Conservation (phyloP, 495 filamentous ascomycete genomes). For the Ascodesmis nigricans region DNA sequence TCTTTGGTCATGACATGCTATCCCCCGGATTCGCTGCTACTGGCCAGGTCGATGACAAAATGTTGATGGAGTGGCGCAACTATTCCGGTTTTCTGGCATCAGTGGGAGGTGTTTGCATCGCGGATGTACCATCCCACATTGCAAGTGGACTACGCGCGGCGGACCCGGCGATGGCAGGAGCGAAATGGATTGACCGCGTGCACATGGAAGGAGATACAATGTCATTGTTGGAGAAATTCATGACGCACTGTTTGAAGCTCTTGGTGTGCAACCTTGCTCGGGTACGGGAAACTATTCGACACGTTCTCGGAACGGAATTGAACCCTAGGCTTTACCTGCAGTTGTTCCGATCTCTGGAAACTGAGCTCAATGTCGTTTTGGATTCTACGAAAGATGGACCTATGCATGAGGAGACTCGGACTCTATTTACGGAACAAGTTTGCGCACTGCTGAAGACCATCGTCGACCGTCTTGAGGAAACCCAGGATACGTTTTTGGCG, state of each 20-base stretch:
- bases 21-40: constrained; percentile 22
- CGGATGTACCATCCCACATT: constrained; percentile 27
- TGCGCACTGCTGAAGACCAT: constrained; percentile 37
- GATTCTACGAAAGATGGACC: constrained; percentile 23
- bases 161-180: constrained; percentile 32
- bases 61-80: constrained; percentile 41
- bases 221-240: constrained; percentile 34
- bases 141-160: constrained; percentile 24
- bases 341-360: constrained; percentile 37
- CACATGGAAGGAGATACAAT: constrained; percentile 35
- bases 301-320: constrained; percentile 38
- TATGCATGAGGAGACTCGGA: constrained; percentile 29
- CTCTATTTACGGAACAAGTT: constrained; percentile 42
- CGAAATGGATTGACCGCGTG: constrained; percentile 40
- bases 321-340: constrained; percentile 35
- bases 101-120: constrained; percentile 42
- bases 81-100: constrained; percentile 44
- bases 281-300: constrained; percentile 39
- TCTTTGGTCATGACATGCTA: constrained; percentile 36
- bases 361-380: constrained; percentile 32
- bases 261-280: constrained; percentile 38
- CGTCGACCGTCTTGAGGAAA: constrained; percentile 36
- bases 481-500: constrained; percentile 35
- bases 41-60: constrained; percentile 30
- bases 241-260: constrained; percentile 38